phyloP scores from a whole-genome alignment of 192 early-diverging fungal species.

The Entophlyctis luteolus region DNA sequence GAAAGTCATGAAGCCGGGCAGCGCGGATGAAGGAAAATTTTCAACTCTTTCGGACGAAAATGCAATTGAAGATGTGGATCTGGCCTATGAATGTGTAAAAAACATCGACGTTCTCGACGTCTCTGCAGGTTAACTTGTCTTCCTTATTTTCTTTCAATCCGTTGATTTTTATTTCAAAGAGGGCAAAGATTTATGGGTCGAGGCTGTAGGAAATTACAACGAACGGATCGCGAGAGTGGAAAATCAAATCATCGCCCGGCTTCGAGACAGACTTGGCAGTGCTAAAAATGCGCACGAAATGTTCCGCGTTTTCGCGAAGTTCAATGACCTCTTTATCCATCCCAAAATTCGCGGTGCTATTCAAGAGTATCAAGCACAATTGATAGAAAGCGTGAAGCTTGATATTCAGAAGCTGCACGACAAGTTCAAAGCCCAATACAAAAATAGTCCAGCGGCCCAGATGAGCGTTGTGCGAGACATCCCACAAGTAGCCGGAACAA shows the following conservation, averaged over 20 bases:
- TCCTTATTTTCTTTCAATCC: conserved; percentile 6
- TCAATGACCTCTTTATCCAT: conserved; percentile 98
- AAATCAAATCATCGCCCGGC: conserved; percentile 91
- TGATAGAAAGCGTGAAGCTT: conserved; percentile 98
- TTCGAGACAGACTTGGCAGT: conserved; percentile 90
- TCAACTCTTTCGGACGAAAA: conserved; percentile 55
- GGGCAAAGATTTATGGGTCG: conserved; percentile 89
- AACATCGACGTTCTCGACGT: conserved; percentile 94
- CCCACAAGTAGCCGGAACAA: conserved; percentile 86
- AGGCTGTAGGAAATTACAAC: conserved; percentile 87
- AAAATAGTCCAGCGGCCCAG: conserved; percentile 77
- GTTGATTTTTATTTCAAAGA: conserved; percentile 46
- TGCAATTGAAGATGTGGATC: conserved; percentile 82
- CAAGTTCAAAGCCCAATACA: conserved; percentile 91
- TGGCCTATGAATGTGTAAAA: conserved; percentile 89
- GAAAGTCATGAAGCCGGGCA: conserved; percentile 78
- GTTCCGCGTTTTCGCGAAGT: conserved; percentile 99
- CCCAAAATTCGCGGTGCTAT: conserved; percentile 99
- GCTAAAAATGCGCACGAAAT: conserved; percentile 97
- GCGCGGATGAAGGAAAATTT: conserved; percentile 40
- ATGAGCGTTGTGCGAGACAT: conserved; percentile 92
- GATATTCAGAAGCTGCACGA: conserved; percentile 93
- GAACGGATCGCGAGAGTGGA: conserved; percentile 92
- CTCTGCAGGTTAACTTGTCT: conserved; percentile 52
- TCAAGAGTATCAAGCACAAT: conserved; percentile 97